Base-by-base conservation (phyloP, 2,329 filamentous ascomycete species). In the Sporothrix mexicana region DNA sequence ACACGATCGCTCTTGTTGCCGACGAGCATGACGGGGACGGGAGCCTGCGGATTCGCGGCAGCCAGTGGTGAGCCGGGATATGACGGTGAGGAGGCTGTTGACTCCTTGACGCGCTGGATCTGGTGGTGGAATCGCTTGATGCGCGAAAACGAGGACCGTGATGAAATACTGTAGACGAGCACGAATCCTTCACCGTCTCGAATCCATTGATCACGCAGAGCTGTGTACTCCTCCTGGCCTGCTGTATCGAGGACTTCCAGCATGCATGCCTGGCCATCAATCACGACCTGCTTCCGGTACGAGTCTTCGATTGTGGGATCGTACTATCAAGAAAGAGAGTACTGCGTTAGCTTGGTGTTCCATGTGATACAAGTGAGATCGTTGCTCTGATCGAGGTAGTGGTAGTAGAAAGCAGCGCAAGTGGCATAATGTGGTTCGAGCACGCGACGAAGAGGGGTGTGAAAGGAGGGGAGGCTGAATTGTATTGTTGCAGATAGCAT, bases 1-100 rank as follows among this genome's bases (percentile, higher is more conserved):
- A 97, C 94, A 78, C 96, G 89, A 83, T 99, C 96, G 84, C 94
- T 97, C 85, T 99, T 99, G 87, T 99, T 98, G 77, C 96, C 96
- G 49, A 99, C 96, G 43, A 99, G 88, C 96, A 99, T 98, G 79
- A 99, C 93, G 64, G 96, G 96, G 17, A 96, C 94, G 23, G 92
- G 92, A 75, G 89, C 87, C 75, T 88, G 89, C 36, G 88, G 84
- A 80, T 82, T 82, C 79, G 84, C 82, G 77, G 89, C 78, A 80
- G 91, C 84, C 77, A 93, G 86, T 68, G 92, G 92, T 30, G 92
- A 94, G 74, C 92, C 92, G 8, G 91, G 90, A 78, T 93, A 95
- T 41, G 91, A 92, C 8, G 92, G 91, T 30, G 92, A 94, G 61
- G 91, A 90, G 67, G 91, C 88, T 77, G 90, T 90, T 1, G 94